phyloP scores from a whole-genome alignment of 2,329 filamentous ascomycete species.

The Hymenoscyphus fraxineus region DNA sequence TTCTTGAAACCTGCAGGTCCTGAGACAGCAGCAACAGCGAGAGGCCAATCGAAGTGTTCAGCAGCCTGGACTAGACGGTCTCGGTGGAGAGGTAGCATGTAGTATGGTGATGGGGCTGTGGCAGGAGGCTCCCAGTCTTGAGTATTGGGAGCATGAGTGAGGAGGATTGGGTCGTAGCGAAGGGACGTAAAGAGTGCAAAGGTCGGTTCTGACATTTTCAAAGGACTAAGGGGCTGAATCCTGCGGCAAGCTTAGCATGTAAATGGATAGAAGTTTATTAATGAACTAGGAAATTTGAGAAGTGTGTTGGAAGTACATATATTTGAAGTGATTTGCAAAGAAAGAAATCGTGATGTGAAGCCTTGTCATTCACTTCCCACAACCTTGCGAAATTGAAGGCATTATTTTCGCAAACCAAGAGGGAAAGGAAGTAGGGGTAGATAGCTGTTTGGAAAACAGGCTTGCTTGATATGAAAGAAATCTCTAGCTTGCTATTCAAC shows the following conservation, averaged over 20 bases:
- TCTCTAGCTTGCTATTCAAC: not conserved
- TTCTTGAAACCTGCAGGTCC: conserved; percentile 44
- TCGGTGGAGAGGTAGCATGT: conserved; percentile 75
- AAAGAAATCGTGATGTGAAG: not conserved
- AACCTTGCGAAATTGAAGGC: not conserved
- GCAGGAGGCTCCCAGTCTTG: conserved; percentile 42
- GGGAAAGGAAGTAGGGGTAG: not conserved
- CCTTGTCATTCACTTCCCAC: not conserved
- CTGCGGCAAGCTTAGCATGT: conserved; percentile 6
- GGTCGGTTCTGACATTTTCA: conserved; percentile 25
- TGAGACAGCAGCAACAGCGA: conserved; percentile 42
- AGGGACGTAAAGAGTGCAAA: conserved; percentile 69
- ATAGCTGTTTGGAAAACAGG: not conserved
- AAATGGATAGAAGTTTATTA: not conserved
- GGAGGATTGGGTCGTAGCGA: conserved; percentile 63
- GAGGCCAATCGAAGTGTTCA: conserved; percentile 51
- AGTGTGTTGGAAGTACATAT: not conserved
- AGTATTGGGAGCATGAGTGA: conserved; percentile 29
- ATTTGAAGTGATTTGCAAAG: not conserved
- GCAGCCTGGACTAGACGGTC: conserved; percentile 70
- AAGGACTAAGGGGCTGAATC: not conserved
- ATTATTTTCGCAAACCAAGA: not conserved
- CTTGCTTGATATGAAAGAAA: not conserved
- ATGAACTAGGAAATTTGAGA: not conserved
- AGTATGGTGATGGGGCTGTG: conserved; percentile 57